phyloP scores from a whole-genome alignment of 208 protist genomes.

The Naegleria gruberi region DNA sequence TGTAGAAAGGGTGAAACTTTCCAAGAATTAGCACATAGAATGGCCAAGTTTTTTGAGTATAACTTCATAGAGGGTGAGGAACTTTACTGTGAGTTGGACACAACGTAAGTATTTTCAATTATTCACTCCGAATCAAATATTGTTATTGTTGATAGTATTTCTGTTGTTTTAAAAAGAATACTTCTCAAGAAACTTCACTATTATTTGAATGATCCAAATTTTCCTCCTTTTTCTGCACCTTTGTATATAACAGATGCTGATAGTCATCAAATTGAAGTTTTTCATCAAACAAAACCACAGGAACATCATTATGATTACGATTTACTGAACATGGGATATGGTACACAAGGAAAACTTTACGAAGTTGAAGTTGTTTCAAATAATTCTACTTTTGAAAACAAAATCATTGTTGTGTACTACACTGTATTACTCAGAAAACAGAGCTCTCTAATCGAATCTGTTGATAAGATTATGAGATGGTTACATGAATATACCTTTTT shows the following conservation, averaged over 20 bases:
- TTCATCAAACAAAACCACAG: conserved; percentile 3
- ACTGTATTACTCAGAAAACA: background rate
- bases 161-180: background rate
- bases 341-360: background rate
- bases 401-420: background rate
- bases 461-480: background rate
- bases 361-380: background rate
- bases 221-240: background rate
- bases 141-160: too few relatives aligned
- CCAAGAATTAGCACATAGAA: background rate
- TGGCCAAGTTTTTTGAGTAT: background rate
- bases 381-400: background rate
- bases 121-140: background rate
- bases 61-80: conserved; percentile 6
- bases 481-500: background rate
- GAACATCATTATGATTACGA: background rate
- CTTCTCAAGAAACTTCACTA: background rate
- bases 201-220: background rate
- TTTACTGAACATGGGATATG: background rate
- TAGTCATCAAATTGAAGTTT: background rate
- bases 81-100: conserved; percentile 1
- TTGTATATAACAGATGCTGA: background rate
- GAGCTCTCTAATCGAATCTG: background rate
- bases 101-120: background rate
- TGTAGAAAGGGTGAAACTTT: background rate